Conservation (phyloP, 2,329 filamentous ascomycete genomes). For the Colletotrichum paranaense region DNA sequence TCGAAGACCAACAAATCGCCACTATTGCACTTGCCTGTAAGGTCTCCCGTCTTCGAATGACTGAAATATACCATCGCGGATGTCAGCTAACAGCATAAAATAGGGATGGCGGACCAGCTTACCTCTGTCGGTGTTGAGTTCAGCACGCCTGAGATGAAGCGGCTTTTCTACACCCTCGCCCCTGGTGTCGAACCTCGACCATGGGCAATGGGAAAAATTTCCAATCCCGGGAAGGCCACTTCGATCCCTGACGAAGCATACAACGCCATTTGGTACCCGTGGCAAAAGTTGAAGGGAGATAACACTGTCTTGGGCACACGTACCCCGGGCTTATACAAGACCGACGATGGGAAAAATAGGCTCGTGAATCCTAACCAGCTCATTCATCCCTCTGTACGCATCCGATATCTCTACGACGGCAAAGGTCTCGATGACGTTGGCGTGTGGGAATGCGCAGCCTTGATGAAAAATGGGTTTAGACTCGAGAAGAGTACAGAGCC, state of each 20-base stretch:
- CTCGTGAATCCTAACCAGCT: slow-evolving; percentile 39
- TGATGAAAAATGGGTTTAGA: slow-evolving; percentile 34
- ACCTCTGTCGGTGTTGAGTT: slow-evolving; percentile 40
- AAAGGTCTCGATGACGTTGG: slow-evolving; percentile 43
- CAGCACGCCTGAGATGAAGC: slow-evolving; percentile 37
- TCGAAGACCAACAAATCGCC: slow-evolving; percentile 46
- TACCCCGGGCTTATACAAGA: slow-evolving; percentile 41
- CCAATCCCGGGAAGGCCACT: slow-evolving; percentile 27
- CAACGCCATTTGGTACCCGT: slow-evolving; percentile 18
- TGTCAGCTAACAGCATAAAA: not conserved
- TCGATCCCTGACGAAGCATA: slow-evolving; percentile 23
- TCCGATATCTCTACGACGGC: slow-evolving; percentile 45
- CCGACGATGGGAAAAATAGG: slow-evolving; percentile 21
- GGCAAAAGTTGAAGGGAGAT: not conserved
- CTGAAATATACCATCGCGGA: no score
- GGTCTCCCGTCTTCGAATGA: not conserved
- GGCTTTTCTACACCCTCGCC: slow-evolving; percentile 36
- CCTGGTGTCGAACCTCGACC: slow-evolving; percentile 21
- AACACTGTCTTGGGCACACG: slow-evolving; percentile 26
- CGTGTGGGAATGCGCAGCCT: slow-evolving; percentile 37
- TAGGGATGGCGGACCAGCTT: slow-evolving; percentile 41
- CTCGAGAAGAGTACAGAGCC: slow-evolving; percentile 10
- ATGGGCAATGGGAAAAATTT: slow-evolving; percentile 39
- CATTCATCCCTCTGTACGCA: slow-evolving; percentile 45
- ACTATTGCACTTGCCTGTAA: slow-evolving; percentile 40